phyloP scores from a whole-genome alignment of 2,329 filamentous ascomycete species.

The Ustulina deusta region DNA sequence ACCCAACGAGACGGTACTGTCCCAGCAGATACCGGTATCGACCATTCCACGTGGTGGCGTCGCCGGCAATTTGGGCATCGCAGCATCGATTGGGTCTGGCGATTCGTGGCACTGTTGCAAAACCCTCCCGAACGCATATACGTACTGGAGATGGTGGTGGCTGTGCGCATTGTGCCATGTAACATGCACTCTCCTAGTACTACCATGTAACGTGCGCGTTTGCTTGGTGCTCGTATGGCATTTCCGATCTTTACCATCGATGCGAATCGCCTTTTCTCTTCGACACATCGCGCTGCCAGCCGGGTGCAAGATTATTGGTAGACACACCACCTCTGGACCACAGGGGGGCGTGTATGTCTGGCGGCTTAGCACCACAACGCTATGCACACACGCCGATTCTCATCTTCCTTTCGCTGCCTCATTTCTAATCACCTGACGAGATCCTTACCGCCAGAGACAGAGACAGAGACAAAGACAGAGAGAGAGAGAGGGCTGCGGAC shows the following conservation, averaged over 20 bases:
- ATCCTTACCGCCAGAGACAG: too few relatives aligned
- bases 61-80: neutral
- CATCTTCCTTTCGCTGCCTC: conserved; percentile 4
- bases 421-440: conserved; percentile 18
- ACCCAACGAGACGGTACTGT: conserved; percentile 17
- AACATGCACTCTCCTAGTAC: conserved; percentile 6
- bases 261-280: conserved; percentile 5
- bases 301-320: neutral
- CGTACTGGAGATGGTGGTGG: conserved; percentile 29
- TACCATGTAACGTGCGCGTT: conserved; percentile 4
- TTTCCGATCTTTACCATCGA: neutral
- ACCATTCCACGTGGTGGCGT: conserved; percentile 34
- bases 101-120: conserved; percentile 16
- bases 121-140: neutral
- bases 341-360: conserved; percentile 24
- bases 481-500: neutral
- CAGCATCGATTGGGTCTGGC: conserved; percentile 13
- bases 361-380: conserved; percentile 13
- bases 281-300: neutral
- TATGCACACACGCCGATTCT: neutral
- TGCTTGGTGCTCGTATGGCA: conserved; percentile 6
- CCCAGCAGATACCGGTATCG: neutral
- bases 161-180: conserved; percentile 24
- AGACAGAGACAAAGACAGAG: neutral
- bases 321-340: neutral